Evolutionary conservation across 805 yeast species (phyloP), one percentile per base, ranked within the genome.

Genomic region (Wickerhamiella australiensis): DNA sequence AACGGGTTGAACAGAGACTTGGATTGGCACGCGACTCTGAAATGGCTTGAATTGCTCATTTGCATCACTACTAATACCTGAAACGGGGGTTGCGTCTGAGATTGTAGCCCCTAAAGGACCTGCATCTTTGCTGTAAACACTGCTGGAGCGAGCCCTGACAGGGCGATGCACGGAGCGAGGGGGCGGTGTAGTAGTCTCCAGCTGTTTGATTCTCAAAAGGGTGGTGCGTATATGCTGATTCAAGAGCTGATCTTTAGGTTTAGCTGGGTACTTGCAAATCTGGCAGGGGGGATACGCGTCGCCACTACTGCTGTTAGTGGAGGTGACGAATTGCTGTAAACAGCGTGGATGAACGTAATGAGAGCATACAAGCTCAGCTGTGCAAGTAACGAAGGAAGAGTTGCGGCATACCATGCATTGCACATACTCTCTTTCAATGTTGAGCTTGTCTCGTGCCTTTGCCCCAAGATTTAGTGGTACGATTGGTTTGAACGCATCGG

Each of bases 371-470:
- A 50, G 42, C 40, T 38, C 42, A 6, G 47, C 50, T 3, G 48
- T 38, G n/a, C 37, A 35, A 11, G 33, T 29, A 1, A 38, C 36
- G 25, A 42, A 20, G 11, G 42, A 9, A 4, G 42, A 22, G 4
- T 27, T 15, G 21, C 44, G 45, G 42, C 52, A 50, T 8, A 46
- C 45, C 46, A 46, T 46, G 44, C 52, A 50, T n/a, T 38, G 46
- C 12, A 50, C 49, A 29, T 46, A 29, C 25, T 37, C 42, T 17
- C 42, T 29, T 21, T 46, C 49, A 9, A 44, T n/a, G 11, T 36
- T 35, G 17, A 31, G 36, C 4, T 18, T 43, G n/a, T 38, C 26
- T 9, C 42, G 9, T 21, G 42, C 42, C 21, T 21, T 21, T 11
- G 42, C 26, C 4, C 27, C 26, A 9, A 38, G 6, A 11, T 20